Base-by-base conservation (phyloP, 495 filamentous ascomycete genomes). In the Barbatosphaeria neglecta region DNA sequence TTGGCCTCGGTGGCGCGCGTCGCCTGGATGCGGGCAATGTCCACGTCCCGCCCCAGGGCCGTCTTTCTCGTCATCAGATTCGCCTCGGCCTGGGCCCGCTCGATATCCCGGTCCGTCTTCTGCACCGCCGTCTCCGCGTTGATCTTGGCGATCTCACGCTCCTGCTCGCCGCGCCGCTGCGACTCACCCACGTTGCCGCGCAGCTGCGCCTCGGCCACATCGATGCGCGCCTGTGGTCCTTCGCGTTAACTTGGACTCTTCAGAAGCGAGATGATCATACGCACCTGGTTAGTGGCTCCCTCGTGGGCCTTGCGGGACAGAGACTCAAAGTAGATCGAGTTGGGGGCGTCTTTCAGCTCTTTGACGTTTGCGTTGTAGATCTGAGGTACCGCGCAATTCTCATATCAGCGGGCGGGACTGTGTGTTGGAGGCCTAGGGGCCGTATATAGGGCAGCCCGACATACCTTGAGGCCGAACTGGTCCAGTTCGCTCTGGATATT, bases 341-440 rank as follows among this genome's bases (percentile, higher is more conserved):
- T 78, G 10, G 79, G 82, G 0, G 84, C 82, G 53, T 90, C 86
- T 52, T 86, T 80, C 10, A 92, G 75, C 53, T 92, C 86, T 59
- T 89, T 89, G 48, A 90, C 81, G 63, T 89, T 86, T 60, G 81
- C 75, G 56, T 84, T 84, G 66, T 87, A 85, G 49, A 80, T 81
- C 52, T 37, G 10, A 16, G 10, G 28, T n/a, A 4, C 19, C 6
- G 25, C 22, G 16, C 43, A 24, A 47, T 17, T 48, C 27, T 8
- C 37, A 39, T 20, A 16, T 38, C 13, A 31, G 27, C n/a, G n/a
- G n/a, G n/a, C n/a, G n/a, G n/a, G n/a, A n/a, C n/a, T n/a, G n/a
- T n/a, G n/a, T n/a, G n/a, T n/a, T n/a, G n/a, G 5, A n/a, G 2
- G 31, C 9, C 31, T n/a, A 11, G 15, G 3, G 13, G 11, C 15